Evolutionary conservation across 441 rosid genomes (phyloP).

Genomic region (Flueggea neowawraea): DNA sequence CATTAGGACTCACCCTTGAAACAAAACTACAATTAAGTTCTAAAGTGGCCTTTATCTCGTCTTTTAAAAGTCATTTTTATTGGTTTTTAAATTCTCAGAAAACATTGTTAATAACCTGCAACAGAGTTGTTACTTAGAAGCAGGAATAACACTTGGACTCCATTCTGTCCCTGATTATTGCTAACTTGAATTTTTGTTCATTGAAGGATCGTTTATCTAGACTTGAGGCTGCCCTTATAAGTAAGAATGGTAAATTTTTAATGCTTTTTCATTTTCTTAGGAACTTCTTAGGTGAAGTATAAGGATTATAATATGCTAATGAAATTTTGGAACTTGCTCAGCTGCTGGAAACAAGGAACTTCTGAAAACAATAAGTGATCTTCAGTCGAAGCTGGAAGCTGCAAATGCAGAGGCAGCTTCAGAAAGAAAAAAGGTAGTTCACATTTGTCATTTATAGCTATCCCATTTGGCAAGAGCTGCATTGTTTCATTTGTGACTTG

Average conservation of each 20-base stretch:
- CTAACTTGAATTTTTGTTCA: background rate
- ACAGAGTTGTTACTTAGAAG: background rate
- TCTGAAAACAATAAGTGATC: slow-evolving; percentile 27
- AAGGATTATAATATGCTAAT: slow-evolving; percentile 2
- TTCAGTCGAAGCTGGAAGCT: slow-evolving; percentile 48
- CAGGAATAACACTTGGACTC: background rate
- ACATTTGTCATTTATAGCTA: background rate
- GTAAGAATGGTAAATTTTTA: slow-evolving; percentile 34
- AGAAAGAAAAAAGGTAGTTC: slow-evolving; percentile 47
- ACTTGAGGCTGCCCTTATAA: slow-evolving; percentile 54
- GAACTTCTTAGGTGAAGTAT: background rate
- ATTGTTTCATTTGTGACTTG: slow-evolving; percentile 14
- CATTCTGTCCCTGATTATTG: slow-evolving; percentile 10
- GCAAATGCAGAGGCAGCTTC: slow-evolving; percentile 32
- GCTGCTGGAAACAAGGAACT: slow-evolving; percentile 40
- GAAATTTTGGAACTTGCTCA: slow-evolving; percentile 14
- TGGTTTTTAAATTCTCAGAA: too few species aligned
- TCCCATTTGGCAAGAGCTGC: background rate
- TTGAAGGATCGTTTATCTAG: slow-evolving; percentile 57
- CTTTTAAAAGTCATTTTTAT: too few species aligned
- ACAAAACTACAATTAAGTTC: too few species aligned
- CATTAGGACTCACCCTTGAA: too few species aligned
- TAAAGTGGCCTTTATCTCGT: too few species aligned
- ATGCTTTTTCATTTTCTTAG: background rate
- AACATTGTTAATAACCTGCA: too few species aligned